Evolutionary conservation across 768 basidiomycete genomes (phyloP).

Genomic region (Panaeolus cyanescens): DNA sequence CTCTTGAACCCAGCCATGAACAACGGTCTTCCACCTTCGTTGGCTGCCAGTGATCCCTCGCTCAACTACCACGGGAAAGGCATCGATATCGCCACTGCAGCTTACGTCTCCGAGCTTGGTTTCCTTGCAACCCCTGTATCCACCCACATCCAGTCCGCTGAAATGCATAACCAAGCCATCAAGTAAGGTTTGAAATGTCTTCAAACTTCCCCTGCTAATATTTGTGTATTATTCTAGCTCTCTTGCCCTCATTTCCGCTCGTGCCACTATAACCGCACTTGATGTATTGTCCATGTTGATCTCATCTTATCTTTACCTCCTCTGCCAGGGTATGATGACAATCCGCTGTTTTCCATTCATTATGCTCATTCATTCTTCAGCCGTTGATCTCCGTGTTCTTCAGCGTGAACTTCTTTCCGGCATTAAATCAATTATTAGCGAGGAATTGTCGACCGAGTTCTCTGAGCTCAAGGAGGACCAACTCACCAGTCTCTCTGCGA

Average conservation of each 20-base stretch:
- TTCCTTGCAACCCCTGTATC: conserved; percentile 78
- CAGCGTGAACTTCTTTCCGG: conserved; percentile 58
- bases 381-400: conserved; percentile 77
- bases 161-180: conserved; percentile 85
- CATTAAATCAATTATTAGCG: conserved; percentile 46
- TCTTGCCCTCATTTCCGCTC: conserved; percentile 71
- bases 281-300: conserved; percentile 72
- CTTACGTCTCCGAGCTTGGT: conserved; percentile 78
- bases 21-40: conserved; percentile 72
- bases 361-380: conserved; percentile 29
- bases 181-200: conserved; percentile 50
- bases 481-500: conserved; percentile 24
- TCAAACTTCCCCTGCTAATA: neutral
- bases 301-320: conserved; percentile 70
- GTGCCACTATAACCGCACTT: conserved; percentile 69
- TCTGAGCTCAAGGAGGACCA: conserved; percentile 34
- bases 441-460: conserved; percentile 51
- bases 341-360: neutral
- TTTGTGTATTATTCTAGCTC: conserved; percentile 33
- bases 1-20: conserved; percentile 82
- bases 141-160: conserved; percentile 80
- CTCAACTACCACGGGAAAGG: conserved; percentile 81
- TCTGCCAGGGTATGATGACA: conserved; percentile 57
- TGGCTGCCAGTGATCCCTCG: conserved; percentile 74
- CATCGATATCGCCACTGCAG: conserved; percentile 78